Evolutionary conservation across 257 asterid genomes (phyloP), one percentile per base, ranked within the genome.

Genomic region (Solanum neorickii): DNA sequence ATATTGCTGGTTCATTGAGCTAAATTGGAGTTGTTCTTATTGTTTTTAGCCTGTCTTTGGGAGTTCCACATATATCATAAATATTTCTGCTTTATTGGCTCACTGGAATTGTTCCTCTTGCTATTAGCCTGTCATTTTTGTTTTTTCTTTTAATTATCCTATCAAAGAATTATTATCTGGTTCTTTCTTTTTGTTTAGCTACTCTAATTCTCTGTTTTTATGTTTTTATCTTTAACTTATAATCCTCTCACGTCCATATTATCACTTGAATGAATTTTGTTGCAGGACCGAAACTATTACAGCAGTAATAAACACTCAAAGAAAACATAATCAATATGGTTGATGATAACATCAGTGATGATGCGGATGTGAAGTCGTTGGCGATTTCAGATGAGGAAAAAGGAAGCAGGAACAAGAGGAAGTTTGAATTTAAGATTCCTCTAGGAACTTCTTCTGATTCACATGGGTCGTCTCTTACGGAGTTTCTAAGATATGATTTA

Each of bases 391-490:
- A 87, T 87, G 85, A 46, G 44, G 93, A 88, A 83, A 92, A 92
- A 82, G 94, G 90, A 86, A 90, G 94, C 47, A 89, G 93, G 88
- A 95, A 95, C 84, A 96, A 96, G 89, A 89, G 97, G 92, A 96
- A 95, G 82, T 92, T 86, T 86, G 35, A 92, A 68, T 42, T 94
- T 23, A 96, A 94, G 75, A 70, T 85, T 78, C 85, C 94, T 0
- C 37, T 83, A 11, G 92, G 92, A 68, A 56, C 77, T 46, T 88
- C 91, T 13, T 82, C 74, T 8, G 92, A 91, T 62, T 86, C 86
- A 56, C 83, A 94, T 2, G 86, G 75, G 29, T 42, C 74, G 59
- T 94, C 96, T 83, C 86, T 90, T 83, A 87, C 91, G 4, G 97
- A 96, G 87, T 89, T 91, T 90, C 92, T 95, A 12, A 37, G 7